Conservation (phyloP, 495 filamentous ascomycete species). For the Antarctomyces pellizariae region DNA sequence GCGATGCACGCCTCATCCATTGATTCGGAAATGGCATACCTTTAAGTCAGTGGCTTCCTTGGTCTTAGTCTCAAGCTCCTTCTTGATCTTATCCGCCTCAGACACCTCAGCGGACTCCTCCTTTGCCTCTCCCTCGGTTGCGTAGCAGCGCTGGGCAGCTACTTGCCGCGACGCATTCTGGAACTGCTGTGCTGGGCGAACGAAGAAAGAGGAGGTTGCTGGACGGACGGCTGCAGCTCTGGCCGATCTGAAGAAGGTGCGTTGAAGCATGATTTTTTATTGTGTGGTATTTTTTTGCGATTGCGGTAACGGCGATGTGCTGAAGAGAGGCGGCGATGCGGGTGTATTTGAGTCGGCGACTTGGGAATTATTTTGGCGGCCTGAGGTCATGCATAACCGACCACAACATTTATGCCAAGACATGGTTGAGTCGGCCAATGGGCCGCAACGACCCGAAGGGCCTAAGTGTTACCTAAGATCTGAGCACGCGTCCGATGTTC, state of each 20-base stretch:
- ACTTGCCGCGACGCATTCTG: conserved; percentile 1
- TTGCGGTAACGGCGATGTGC: too few relatives aligned
- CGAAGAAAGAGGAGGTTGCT: conserved; percentile 3
- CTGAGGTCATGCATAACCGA: too few relatives aligned
- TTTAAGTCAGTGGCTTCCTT: conserved; percentile 70
- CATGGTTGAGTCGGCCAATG: too few relatives aligned
- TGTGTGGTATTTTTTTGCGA: too few relatives aligned
- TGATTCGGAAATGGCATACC: conserved; percentile 24
- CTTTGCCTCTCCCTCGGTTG: conserved; percentile 15
- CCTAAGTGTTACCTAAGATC: too few relatives aligned
- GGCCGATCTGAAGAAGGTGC: conserved; percentile 10
- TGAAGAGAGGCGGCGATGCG: too few relatives aligned
- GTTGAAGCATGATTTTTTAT: conserved; percentile 12
- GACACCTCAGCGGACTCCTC: conserved; percentile 13
- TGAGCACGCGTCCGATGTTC: too few relatives aligned
- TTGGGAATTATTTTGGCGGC: too few relatives aligned
- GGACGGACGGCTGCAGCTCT: conserved; percentile 7
- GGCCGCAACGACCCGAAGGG: too few relatives aligned
- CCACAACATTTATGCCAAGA: too few relatives aligned
- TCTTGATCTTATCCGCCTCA: conserved; percentile 20
- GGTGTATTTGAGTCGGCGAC: too few relatives aligned
- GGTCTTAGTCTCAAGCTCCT: conserved; percentile 64
- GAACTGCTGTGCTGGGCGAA: conserved; percentile 4
- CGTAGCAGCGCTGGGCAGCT: conserved; percentile 8
- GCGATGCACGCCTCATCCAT: not conserved